phyloP scores from a whole-genome alignment of 495 filamentous ascomycete genomes.

The Aspergillus sclerotiicarbonarius region DNA sequence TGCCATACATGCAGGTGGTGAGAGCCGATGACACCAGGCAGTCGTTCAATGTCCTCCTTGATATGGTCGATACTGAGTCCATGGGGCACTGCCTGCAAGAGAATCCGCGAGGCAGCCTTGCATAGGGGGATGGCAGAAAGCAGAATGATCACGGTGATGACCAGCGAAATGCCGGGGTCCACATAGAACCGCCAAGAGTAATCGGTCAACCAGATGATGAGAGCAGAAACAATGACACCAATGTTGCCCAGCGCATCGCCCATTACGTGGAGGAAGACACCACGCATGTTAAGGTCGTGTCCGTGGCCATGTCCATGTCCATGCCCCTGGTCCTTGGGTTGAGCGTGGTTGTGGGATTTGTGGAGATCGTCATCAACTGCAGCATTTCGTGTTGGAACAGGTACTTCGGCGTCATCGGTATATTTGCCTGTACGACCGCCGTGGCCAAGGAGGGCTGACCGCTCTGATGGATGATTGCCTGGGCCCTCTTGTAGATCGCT shows the following conservation, averaged over 20 bases:
- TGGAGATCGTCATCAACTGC: constrained; percentile 36
- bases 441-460: constrained; percentile 33
- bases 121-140: constrained; percentile 87
- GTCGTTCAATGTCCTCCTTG: constrained; percentile 80
- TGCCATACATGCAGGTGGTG: constrained; percentile 99
- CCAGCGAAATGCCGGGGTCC: constrained; percentile 89
- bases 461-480: constrained; percentile 41
- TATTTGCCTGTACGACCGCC: constrained; percentile 38
- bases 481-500: constrained; percentile 46
- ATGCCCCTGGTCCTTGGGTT: constrained; percentile 62
- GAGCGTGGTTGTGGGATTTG: constrained; percentile 71
- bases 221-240: constrained; percentile 89
- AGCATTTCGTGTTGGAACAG: constrained; percentile 9
- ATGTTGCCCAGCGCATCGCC: constrained; percentile 97
- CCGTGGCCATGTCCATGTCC: constrained; percentile 67
- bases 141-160: constrained; percentile 96
- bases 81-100: constrained; percentile 88
- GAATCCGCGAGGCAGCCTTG: constrained; percentile 86
- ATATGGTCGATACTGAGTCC: constrained; percentile 86
- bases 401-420: constrained; percentile 32
- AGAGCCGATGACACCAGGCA: constrained; percentile 81
- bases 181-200: constrained; percentile 71
- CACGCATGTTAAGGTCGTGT: constrained; percentile 97
- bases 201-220: constrained; percentile 85
- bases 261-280: constrained; percentile 93